phyloP scores from a whole-genome alignment of 1,284 basidiomycete species.

The Rhodotorula sp. region DNA sequence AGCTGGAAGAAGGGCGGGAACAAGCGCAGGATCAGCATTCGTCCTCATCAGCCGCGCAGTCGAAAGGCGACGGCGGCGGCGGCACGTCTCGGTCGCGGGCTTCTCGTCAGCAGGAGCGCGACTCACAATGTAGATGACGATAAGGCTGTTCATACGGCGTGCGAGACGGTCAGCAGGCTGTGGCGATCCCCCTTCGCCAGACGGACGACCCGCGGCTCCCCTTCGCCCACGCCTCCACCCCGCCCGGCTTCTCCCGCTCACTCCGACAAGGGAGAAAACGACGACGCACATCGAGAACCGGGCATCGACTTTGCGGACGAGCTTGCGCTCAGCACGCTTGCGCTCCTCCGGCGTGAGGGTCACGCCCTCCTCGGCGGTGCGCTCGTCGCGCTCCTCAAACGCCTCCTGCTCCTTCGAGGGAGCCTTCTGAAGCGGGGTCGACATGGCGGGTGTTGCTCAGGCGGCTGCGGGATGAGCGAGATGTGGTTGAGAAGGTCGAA shows the following conservation, averaged over 20 bases:
- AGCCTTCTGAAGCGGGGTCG: not conserved
- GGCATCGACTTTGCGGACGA: slow-evolving; percentile 50
- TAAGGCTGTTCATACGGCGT: slow-evolving; percentile 21
- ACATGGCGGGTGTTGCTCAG: not conserved
- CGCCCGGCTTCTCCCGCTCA: not conserved
- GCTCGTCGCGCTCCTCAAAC: slow-evolving; percentile 18
- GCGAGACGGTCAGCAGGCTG: not conserved
- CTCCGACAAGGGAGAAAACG: not conserved
- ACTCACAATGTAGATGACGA: slow-evolving; percentile 43
- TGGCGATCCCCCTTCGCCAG: not conserved
- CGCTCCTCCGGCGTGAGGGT: slow-evolving; percentile 16
- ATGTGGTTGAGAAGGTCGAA: slow-evolving; percentile 3
- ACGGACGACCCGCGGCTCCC: not conserved
- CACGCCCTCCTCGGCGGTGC: not conserved
- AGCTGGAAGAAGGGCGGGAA: not conserved
- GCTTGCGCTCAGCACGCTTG: slow-evolving; percentile 48
- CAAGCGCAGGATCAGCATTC: not conserved
- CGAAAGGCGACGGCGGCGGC: not conserved
- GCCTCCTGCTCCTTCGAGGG: slow-evolving; percentile 24
- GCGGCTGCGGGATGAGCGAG: not conserved
- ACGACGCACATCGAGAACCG: slow-evolving; percentile 43
- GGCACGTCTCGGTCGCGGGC: no score
- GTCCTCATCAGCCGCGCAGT: slow-evolving; percentile 13
- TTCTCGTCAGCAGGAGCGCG: not conserved
- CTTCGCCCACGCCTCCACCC: not conserved